These are phyloP conservation scores for Furcasterigmium furcatum DNA, from an alignment of 2,329 filamentous ascomycete species.

Conservation along the genomic window DNA sequence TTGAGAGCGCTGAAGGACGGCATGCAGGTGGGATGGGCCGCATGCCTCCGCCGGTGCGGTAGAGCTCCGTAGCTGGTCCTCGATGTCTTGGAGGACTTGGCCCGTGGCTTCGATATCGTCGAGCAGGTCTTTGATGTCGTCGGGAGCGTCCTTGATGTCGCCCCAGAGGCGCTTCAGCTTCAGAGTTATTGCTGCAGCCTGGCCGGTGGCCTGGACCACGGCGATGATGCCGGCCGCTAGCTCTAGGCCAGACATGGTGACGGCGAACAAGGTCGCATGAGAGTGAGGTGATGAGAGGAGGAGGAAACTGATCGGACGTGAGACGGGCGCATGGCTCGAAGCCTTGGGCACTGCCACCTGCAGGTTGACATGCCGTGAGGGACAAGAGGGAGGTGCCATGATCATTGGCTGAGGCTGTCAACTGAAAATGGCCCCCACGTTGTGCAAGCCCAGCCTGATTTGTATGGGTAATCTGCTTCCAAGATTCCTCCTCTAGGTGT, in stretches of 20 bases:
- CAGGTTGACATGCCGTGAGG: too few relatives aligned
- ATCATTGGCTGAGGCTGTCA: too few relatives aligned
- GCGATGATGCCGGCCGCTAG: slow-evolving; percentile 1
- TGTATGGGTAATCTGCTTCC: too few relatives aligned
- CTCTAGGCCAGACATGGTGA: neutral
- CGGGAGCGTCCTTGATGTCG: slow-evolving; percentile 7
- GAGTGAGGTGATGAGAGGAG: too few relatives aligned
- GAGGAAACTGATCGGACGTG: too few relatives aligned
- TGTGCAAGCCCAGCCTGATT: too few relatives aligned
- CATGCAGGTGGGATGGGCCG: neutral
- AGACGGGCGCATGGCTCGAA: too few relatives aligned
- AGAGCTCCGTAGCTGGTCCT: neutral
- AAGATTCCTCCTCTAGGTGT: too few relatives aligned
- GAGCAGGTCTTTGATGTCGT: slow-evolving; percentile 2
- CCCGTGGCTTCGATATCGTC: slow-evolving; percentile 1
- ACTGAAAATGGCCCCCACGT: too few relatives aligned
- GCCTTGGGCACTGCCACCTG: too few relatives aligned
- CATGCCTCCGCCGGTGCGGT: neutral
- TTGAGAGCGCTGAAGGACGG: neutral
- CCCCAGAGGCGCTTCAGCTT: slow-evolving; percentile 7
- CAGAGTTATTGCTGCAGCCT: neutral
- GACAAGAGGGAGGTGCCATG: too few relatives aligned
- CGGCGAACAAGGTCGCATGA: too few relatives aligned
- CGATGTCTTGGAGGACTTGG: neutral
- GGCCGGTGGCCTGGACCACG: slow-evolving; percentile 3